Base-by-base conservation (phyloP, 495 filamentous ascomycete genomes). In the Aspergillus nidulans region DNA sequence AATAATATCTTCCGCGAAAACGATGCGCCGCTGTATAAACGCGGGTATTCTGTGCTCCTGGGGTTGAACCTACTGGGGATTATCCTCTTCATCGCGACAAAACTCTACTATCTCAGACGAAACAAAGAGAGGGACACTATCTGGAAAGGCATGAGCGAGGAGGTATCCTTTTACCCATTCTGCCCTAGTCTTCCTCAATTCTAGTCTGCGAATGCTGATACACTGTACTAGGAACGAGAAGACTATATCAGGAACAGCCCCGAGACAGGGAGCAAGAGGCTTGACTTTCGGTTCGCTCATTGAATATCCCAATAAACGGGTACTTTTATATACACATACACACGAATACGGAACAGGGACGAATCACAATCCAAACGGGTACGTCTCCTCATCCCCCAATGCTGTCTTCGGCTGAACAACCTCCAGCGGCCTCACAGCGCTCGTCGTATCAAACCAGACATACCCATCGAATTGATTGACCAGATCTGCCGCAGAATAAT, bases 381-480 rank as follows among this genome's bases (percentile, higher is more conserved):
- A 84, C 0, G 81, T 84, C 61, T 81, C 79, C 7, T 71, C 76
- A 45, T 63, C 66, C 30, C 73, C 72, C 45, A 78, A 54, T 0
- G 72, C 53, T 25, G 75, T 78, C 7, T 63, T 62, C 5, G 79
- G 81, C 61, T 83, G 81, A 10, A 76, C 71, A 3, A 59, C 63
- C 62, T 85, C 79, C 41, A 84, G 63, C 5, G 80, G 64, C 16
- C 69, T 63, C 1, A 85, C 78, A 26, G 79, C 78, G 45, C 70
- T 52, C 13, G 78, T 79, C 45, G 63, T 57, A 68, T 85, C 80
- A 56, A 85, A 82, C 77, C 79, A 85, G 19, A 84, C 53, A 52
- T 76, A 76, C 0, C 70, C 79, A 61, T 85, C 81, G 46, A 83
- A 76, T 66, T 84, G 81, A 52, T 80, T 67, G 32, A 79, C 76